phyloP scores from a whole-genome alignment of 108 stramenopile species.

The Phaeodactylum tricornutum region DNA sequence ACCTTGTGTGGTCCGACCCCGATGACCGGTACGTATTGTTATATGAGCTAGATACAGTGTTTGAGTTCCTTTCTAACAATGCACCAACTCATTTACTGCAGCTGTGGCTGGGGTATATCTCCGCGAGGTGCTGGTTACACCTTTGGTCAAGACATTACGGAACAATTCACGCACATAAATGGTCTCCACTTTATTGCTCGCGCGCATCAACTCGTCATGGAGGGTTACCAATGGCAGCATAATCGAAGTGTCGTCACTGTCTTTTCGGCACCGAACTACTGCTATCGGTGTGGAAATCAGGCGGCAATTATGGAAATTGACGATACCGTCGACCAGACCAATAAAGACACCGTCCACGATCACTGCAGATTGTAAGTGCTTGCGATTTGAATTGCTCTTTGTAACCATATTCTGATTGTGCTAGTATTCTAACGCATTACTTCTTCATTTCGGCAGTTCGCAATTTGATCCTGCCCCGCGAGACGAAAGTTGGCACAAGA shows the following conservation, averaged over 20 bases:
- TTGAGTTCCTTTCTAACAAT: neutral
- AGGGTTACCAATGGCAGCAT: constrained; percentile 97
- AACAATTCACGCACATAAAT: constrained; percentile 86
- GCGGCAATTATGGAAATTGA: constrained; percentile 99
- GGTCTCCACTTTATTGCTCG: constrained; percentile 75
- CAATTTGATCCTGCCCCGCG: constrained; percentile 73
- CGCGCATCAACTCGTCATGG: constrained; percentile 93
- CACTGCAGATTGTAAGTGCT: constrained; percentile 63
- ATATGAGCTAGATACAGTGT: neutral
- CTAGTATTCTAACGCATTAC: constrained; percentile 3
- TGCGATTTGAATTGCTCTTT: neutral
- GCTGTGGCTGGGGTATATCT: constrained; percentile 90
- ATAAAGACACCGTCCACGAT: constrained; percentile 55
- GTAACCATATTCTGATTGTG: neutral
- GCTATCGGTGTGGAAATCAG: constrained; percentile 98
- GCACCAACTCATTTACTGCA: neutral
- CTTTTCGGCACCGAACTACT: constrained; percentile 98
- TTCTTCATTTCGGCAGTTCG: constrained; percentile 21
- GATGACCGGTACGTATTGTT: constrained; percentile 59
- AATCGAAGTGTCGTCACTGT: constrained; percentile 93
- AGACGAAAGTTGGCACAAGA: constrained; percentile 75
- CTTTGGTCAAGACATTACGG: constrained; percentile 84
- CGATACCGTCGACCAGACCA: constrained; percentile 68
- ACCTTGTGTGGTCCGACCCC: constrained; percentile 97
- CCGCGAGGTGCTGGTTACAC: constrained; percentile 97